Conservation (phyloP, 345 rosid species). For the Dovyalis caffra region DNA sequence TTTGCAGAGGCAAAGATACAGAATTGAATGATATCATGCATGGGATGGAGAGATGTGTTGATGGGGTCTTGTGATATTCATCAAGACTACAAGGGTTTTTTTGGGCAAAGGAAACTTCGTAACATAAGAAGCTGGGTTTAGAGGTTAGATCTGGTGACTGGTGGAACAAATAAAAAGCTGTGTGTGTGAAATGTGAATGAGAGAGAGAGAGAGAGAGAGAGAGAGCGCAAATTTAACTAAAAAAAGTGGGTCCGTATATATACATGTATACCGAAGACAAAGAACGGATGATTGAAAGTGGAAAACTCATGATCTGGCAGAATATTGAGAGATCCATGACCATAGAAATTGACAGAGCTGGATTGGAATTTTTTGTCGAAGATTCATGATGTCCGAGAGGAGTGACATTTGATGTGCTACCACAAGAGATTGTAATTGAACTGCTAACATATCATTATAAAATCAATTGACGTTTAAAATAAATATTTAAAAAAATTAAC, state of each 20-base stretch:
- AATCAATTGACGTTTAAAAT: too few species aligned
- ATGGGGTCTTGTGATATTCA: constrained; percentile 58
- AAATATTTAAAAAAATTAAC: too few species aligned
- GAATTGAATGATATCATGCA: constrained; percentile 66
- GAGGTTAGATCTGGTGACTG: constrained; percentile 34
- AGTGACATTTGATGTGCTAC: too few species aligned
- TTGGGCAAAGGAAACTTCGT: neutral
- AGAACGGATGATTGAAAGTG: too few species aligned
- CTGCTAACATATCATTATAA: too few species aligned
- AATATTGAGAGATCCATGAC: too few species aligned
- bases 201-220: neutral
- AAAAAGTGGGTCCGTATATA: neutral
- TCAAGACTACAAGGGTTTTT: constrained; percentile 39
- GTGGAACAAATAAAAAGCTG: constrained; percentile 7
- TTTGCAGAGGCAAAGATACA: constrained; percentile 44
- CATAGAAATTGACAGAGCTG: too few species aligned
- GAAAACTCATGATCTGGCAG: too few species aligned
- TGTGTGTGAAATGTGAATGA: neutral
- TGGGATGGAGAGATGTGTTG: constrained; percentile 30
- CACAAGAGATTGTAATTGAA: too few species aligned
- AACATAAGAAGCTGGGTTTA: constrained; percentile 11
- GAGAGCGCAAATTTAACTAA: constrained; percentile 1
- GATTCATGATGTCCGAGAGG: too few species aligned
- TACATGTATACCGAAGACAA: neutral
- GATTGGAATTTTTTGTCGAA: too few species aligned